A percentile compares a stretch with the other conserved stretches of the same genome.
Evolutionary conservation across 768 basidiomycete species (phyloP).

Genomic region (Termitomyces sp.): DNA sequence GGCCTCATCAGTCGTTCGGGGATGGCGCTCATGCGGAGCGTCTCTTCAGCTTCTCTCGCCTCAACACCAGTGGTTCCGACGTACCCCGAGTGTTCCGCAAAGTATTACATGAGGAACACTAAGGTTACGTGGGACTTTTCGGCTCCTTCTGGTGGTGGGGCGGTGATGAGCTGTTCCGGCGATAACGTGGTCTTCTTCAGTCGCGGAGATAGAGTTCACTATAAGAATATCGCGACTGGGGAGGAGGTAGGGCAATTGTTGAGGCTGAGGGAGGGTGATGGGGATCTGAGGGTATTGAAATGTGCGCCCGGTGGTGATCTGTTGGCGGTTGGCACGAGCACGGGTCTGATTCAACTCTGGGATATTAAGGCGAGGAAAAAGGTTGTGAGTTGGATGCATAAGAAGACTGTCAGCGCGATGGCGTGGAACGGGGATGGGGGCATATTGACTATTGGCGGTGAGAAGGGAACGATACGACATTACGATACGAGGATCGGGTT

Average conservation of each 20-base stretch:
- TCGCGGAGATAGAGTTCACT: conserved; percentile 53
- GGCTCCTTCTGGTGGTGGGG: conserved; percentile 1
- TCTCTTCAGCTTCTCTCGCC: conserved; percentile 29
- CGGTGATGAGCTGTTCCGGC: conserved; percentile 40
- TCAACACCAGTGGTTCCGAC: conserved; percentile 20
- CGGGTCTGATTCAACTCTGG: conserved; percentile 71
- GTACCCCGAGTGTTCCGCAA: conserved; percentile 34
- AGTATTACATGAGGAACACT: conserved; percentile 27
- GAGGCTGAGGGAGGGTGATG: conserved; percentile 44
- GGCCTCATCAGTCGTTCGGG: conserved; percentile 19
- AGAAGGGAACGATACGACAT: conserved; percentile 70
- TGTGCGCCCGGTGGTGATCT: conserved; percentile 23
- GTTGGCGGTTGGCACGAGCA: conserved; percentile 60
- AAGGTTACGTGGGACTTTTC: conserved; percentile 6
- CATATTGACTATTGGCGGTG: conserved; percentile 61
- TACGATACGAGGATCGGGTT: conserved; percentile 19
- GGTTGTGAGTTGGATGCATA: conserved; percentile 51
- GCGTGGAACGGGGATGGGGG: conserved; percentile 62
- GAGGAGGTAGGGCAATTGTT: conserved; percentile 50
- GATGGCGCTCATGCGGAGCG: conserved; percentile 30
- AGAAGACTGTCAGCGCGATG: conserved; percentile 51
- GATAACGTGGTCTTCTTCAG: conserved; percentile 46
- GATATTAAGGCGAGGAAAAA: conserved; percentile 58
- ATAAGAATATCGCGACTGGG: conserved; percentile 39
- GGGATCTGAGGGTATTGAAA: conserved; percentile 39